Evolutionary conservation across 441 rosid species (phyloP).

Genomic region (Metrosideros polymorpha): DNA sequence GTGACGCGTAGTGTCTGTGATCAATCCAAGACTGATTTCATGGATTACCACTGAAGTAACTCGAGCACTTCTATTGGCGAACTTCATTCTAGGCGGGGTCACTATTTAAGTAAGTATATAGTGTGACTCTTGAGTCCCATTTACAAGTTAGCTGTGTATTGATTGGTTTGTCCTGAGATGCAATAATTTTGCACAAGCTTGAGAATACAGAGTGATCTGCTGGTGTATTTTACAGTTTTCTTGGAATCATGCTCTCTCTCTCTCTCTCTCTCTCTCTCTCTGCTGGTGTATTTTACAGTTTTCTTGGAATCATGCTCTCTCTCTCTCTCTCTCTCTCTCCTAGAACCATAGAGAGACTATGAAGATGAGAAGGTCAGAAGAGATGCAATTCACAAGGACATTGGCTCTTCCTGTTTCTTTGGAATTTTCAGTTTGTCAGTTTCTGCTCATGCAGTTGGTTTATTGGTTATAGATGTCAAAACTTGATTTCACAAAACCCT

Average conservation of each 20-base stretch:
- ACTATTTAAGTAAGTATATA: neutral
- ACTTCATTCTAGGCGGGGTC: neutral
- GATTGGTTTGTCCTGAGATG: neutral
- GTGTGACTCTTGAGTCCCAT: neutral
- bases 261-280: neutral
- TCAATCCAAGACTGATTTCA: neutral
- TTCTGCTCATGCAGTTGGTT: neutral
- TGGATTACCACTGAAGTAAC: neutral
- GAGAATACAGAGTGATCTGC: neutral
- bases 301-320: neutral
- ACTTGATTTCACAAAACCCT: neutral
- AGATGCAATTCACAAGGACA: neutral
- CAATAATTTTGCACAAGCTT: neutral
- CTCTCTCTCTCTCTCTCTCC: no score
- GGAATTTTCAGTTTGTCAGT: neutral
- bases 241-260: neutral
- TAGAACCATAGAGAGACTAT: neutral
- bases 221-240: neutral
- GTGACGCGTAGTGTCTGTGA: neutral
- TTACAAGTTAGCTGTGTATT: neutral
- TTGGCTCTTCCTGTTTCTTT: neutral
- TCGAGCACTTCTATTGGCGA: neutral
- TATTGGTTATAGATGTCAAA: neutral
- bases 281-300: neutral
- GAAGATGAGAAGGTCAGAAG: neutral